Conservation (phyloP, 2,329 filamentous ascomycete species). For the Metarhizium sp. region DNA sequence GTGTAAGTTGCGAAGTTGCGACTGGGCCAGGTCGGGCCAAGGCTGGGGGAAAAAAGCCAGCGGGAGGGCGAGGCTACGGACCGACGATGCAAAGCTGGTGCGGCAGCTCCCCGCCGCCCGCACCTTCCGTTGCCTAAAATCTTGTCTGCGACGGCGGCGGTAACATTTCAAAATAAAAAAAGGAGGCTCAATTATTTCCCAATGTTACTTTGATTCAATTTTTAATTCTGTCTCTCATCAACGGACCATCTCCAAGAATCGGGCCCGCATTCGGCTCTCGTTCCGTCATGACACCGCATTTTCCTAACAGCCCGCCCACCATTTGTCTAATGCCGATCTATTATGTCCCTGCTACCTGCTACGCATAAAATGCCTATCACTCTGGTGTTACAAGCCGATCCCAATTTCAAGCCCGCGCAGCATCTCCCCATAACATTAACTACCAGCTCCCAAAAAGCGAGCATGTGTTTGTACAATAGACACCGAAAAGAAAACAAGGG, state of each 20-base stretch:
- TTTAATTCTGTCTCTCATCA: not conserved
- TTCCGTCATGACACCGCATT: not conserved
- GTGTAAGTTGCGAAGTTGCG: not conserved
- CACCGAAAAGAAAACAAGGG: not conserved
- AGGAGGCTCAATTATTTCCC: not conserved
- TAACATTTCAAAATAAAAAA: not conserved
- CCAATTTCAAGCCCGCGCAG: not conserved
- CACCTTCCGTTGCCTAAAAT: not conserved
- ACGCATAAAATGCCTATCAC: not conserved
- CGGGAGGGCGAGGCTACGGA: not conserved
- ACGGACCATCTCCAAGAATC: not conserved
- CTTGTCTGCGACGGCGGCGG: not conserved
- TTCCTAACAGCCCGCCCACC: not conserved
- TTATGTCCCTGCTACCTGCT: not conserved
- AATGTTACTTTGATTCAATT: not conserved
- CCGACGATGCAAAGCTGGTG: not conserved
- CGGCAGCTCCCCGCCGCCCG: not conserved
- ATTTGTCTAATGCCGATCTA: conserved; percentile 3
- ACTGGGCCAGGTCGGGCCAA: not conserved
- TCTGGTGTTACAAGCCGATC: conserved; percentile 1
- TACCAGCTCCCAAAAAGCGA: not conserved
- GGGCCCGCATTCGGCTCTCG: not conserved
- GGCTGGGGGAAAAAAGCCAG: not conserved
- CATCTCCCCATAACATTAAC: not conserved
- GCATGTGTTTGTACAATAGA: not conserved